A percentile compares a stretch with the other conserved stretches of the same genome.
Conservation (phyloP, 1,284 basidiomycete genomes). For the Ganoderma multipileum region DNA sequence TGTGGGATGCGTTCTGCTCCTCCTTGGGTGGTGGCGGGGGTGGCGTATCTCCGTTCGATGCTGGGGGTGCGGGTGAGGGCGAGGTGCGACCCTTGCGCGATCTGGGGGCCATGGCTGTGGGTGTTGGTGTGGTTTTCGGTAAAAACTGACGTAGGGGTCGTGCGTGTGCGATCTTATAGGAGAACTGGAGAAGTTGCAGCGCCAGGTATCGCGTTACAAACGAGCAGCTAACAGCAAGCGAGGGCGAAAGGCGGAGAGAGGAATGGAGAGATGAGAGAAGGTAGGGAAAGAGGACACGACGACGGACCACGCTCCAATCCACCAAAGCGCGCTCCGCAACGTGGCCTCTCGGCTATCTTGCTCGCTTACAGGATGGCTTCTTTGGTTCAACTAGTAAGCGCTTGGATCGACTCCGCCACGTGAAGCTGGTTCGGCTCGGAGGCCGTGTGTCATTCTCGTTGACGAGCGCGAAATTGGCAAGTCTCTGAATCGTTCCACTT, state of each 20-base stretch:
- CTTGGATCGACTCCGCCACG: not conserved
- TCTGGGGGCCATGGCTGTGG: conserved; percentile 31
- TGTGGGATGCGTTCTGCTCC: conserved; percentile 18
- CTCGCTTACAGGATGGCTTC: not conserved
- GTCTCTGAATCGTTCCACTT: conserved; percentile 16
- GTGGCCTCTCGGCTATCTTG: conserved; percentile 18
- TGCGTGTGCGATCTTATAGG: not conserved
- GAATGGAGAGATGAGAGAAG: conserved; percentile 10
- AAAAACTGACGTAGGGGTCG: not conserved
- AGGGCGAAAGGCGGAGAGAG: conserved; percentile 1
- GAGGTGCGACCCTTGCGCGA: conserved; percentile 30
- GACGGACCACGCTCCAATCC: conserved; percentile 26
- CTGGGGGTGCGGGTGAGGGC: conserved; percentile 12
- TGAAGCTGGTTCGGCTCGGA: conserved; percentile 12
- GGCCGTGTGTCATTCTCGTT: conserved; percentile 8
- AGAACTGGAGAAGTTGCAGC: not conserved
- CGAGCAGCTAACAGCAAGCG: not conserved
- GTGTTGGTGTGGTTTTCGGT: conserved; percentile 5
- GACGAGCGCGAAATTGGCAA: conserved; percentile 19
- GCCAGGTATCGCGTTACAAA: conserved; percentile 17
- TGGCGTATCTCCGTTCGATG: conserved; percentile 22
- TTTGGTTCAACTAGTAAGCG: conserved; percentile 6
- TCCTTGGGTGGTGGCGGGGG: conserved; percentile 22
- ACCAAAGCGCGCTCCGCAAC: conserved; percentile 29
- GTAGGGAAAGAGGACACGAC: conserved; percentile 9